Evolutionary conservation across 2,329 filamentous ascomycete genomes (phyloP).

Genomic region (Chrysoporthe deuterocubensis): DNA sequence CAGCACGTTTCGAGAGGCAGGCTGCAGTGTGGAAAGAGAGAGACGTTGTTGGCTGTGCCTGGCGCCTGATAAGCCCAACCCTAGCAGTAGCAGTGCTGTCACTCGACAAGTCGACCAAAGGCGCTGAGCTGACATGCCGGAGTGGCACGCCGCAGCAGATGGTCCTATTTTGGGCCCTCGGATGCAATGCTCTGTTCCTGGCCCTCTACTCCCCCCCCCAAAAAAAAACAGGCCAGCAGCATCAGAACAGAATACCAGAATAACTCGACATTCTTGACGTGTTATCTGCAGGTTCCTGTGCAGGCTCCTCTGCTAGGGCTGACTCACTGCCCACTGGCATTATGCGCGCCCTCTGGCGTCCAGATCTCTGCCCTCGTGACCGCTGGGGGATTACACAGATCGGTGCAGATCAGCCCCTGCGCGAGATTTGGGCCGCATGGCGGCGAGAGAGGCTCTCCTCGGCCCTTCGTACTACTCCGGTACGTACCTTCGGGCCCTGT

Average conservation of each 20-base stretch:
- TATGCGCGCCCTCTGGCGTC: too few species aligned
- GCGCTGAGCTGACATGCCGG: not conserved
- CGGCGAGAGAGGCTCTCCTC: too few species aligned
- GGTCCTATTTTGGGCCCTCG: slow-evolving; percentile 10
- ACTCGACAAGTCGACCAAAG: not conserved
- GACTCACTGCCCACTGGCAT: too few species aligned
- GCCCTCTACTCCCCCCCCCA: not conserved
- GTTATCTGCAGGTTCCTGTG: too few species aligned
- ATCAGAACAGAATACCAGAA: too few species aligned
- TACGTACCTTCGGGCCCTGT: too few species aligned
- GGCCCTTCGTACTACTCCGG: too few species aligned
- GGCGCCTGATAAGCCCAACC: not conserved
- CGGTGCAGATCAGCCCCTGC: too few species aligned
- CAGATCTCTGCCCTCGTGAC: too few species aligned
- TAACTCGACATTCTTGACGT: too few species aligned
- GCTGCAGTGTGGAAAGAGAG: not conserved
- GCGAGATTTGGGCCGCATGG: too few species aligned
- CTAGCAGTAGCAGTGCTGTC: not conserved
- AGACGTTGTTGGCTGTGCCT: not conserved
- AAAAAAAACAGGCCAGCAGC: too few species aligned
- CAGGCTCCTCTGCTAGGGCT: not conserved
- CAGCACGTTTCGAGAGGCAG: not conserved
- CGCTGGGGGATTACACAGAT: not conserved
- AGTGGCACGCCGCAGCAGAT: not conserved
- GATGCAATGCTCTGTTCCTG: not conserved